Conservation (phyloP, 73 alveolate species). For the Paramecium tetraurelia region DNA sequence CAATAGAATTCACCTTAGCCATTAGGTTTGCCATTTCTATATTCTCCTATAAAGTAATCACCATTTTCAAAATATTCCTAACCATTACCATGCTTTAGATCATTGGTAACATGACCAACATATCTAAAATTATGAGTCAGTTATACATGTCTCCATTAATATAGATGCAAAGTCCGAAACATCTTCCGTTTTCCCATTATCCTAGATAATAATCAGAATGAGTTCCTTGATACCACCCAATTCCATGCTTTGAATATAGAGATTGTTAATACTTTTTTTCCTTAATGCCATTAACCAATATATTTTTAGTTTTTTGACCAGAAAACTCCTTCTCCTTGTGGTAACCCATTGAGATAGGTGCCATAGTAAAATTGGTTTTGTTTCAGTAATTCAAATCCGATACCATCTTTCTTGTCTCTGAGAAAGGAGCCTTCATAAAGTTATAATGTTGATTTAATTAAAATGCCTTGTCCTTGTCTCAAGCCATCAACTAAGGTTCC, state of each 20-base stretch:
- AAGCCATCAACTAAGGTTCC: neutral
- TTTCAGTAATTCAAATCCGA: slow-evolving; percentile 68
- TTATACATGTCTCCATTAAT: slow-evolving; percentile 69
- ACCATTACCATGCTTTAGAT: slow-evolving; percentile 68
- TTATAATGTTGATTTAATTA: neutral
- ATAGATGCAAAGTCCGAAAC: slow-evolving; percentile 63
- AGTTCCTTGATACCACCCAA: slow-evolving; percentile 64
- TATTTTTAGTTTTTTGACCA: slow-evolving; percentile 59
- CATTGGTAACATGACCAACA: slow-evolving; percentile 77
- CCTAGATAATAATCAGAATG: slow-evolving; percentile 67
- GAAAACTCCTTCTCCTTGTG: slow-evolving; percentile 69
- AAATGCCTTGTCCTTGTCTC: slow-evolving; percentile 22
- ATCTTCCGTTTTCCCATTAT: slow-evolving; percentile 68
- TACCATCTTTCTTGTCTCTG: slow-evolving; percentile 62
- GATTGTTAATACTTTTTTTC: neutral
- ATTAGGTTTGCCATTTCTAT: slow-evolving; percentile 76
- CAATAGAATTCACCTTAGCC: slow-evolving; percentile 79
- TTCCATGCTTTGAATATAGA: slow-evolving; percentile 62
- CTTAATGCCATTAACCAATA: slow-evolving; percentile 77
- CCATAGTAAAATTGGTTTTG: slow-evolving; percentile 74
- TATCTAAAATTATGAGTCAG: neutral
- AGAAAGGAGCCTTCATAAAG: slow-evolving; percentile 47
- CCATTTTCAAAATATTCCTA: slow-evolving; percentile 72
- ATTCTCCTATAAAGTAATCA: slow-evolving; percentile 75
- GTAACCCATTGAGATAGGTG: slow-evolving; percentile 67